A percentile compares a stretch with the other conserved stretches of the same genome.
phyloP scores from a whole-genome alignment of 2,329 filamentous ascomycete genomes.

The Akanthomyces uredinophilus region DNA sequence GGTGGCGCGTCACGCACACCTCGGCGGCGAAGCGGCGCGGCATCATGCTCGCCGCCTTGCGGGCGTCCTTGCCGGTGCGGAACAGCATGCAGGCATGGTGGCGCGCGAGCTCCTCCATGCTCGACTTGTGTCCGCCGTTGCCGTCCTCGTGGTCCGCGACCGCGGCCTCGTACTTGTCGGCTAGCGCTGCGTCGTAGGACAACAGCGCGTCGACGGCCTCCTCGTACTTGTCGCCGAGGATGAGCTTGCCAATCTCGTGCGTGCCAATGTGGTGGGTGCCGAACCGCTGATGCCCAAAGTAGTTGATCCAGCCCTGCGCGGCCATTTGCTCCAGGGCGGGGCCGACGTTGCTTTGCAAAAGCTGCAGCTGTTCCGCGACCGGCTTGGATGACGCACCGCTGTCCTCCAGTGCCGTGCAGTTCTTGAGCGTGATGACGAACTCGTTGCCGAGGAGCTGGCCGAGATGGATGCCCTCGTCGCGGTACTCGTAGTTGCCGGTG shows the following conservation, averaged over 20 bases:
- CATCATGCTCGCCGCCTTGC: constrained; percentile 60
- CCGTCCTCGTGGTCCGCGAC: constrained; percentile 30
- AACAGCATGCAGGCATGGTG: constrained; percentile 75
- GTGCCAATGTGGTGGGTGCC: constrained; percentile 84
- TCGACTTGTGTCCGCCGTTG: constrained; percentile 48
- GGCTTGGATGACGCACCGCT: constrained; percentile 18
- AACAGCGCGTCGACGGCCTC: constrained; percentile 75
- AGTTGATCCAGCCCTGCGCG: constrained; percentile 86
- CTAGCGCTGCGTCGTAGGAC: constrained; percentile 60
- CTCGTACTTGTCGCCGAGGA: constrained; percentile 76
- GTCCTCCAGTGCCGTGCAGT: constrained; percentile 60
- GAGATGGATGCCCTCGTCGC: constrained; percentile 65
- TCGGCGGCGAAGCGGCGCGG: constrained; percentile 83
- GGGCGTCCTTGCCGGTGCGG: constrained; percentile 52
- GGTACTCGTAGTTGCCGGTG: constrained; percentile 79
- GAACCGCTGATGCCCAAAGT: constrained; percentile 96
- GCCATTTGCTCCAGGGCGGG: constrained; percentile 62
- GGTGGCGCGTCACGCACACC: constrained; percentile 69
- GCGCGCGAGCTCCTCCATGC: constrained; percentile 71
- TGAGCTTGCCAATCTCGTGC: constrained; percentile 76
- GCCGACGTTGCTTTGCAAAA: constrained; percentile 38
- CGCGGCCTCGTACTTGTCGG: constrained; percentile 39
- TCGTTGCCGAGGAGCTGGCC: constrained; percentile 86
- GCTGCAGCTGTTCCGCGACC: constrained; percentile 25
- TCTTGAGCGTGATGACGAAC: constrained; percentile 86